Conservation (phyloP, 805 yeast genomes). For the Candida palmyrensis region DNA sequence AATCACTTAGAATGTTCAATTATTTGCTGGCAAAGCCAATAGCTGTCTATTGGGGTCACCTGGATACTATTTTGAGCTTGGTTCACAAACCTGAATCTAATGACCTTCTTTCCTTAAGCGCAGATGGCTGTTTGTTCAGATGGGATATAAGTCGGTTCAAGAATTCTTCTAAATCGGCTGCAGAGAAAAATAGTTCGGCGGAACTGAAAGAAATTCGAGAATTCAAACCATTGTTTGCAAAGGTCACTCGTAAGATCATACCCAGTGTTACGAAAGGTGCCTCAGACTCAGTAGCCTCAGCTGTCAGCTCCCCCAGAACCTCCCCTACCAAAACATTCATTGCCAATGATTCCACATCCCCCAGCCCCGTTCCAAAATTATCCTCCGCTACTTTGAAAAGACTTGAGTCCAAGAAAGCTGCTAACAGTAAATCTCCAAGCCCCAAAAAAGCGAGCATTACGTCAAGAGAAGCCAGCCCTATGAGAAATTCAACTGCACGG, state of each 20-base stretch:
- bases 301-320: slow-evolving; percentile 8
- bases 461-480: slow-evolving; percentile 1
- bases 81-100: slow-evolving; percentile 13
- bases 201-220: not conserved
- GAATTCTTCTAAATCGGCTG: not conserved
- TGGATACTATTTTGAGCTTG: slow-evolving; percentile 44
- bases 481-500: not conserved
- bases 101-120: slow-evolving; percentile 39
- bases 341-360: not conserved
- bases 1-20: slow-evolving; percentile 48
- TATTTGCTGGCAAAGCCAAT: slow-evolving; percentile 42
- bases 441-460: not conserved
- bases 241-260: slow-evolving; percentile 29
- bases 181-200: not conserved
- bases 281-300: too few species aligned
- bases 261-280: slow-evolving; percentile 12
- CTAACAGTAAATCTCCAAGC: slow-evolving; percentile 1
- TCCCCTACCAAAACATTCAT: slow-evolving; percentile 1
- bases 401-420: slow-evolving; percentile 21
- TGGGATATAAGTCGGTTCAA: slow-evolving; percentile 26
- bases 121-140: slow-evolving; percentile 50
- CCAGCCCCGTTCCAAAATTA: slow-evolving; percentile 19
- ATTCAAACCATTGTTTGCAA: slow-evolving; percentile 15
- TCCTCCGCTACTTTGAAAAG: slow-evolving; percentile 30
- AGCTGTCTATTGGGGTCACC: slow-evolving; percentile 52